A percentile compares a stretch with the other conserved stretches of the same genome.
phyloP scores from a whole-genome alignment of 768 basidiomycete species.

The Macrolepiota fuliginosa region DNA sequence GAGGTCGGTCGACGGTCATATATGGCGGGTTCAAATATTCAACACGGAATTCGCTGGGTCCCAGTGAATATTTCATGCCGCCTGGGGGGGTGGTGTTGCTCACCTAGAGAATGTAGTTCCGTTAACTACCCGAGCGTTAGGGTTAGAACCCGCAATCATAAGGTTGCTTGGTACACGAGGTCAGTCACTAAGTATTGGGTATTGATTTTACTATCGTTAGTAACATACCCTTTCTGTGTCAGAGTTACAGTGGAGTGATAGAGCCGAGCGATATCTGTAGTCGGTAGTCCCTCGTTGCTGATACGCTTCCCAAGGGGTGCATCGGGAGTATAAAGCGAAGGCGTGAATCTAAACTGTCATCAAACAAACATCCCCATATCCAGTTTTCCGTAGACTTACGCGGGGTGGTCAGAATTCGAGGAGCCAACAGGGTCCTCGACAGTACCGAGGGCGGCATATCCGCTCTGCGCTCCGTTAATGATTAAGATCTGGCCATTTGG shows the following conservation, averaged over 20 bases:
- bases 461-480: slow-evolving; percentile 40
- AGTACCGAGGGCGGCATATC: slow-evolving; percentile 38
- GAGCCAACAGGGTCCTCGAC: slow-evolving; percentile 25
- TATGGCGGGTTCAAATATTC: slow-evolving; percentile 42
- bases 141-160: slow-evolving; percentile 43
- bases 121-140: slow-evolving; percentile 31
- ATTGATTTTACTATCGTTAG: background rate
- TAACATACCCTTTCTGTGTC: slow-evolving; percentile 48
- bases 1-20: slow-evolving; percentile 34
- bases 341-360: slow-evolving; percentile 26
- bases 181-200: background rate
- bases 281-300: slow-evolving; percentile 45
- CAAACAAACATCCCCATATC: background rate
- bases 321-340: slow-evolving; percentile 47
- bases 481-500: slow-evolving; percentile 44
- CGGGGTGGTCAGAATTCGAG: slow-evolving; percentile 31
- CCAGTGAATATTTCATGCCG: background rate
- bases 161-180: slow-evolving; percentile 21
- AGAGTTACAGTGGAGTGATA: slow-evolving; percentile 63
- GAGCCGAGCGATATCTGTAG: slow-evolving; percentile 46
- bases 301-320: slow-evolving; percentile 40
- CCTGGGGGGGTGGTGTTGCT: background rate
- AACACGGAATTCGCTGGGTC: slow-evolving; percentile 35
- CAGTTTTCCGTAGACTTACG: slow-evolving; percentile 16
- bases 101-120: slow-evolving; percentile 26